Conservation (phyloP, 768 basidiomycete species). For the Vararia minispora region DNA sequence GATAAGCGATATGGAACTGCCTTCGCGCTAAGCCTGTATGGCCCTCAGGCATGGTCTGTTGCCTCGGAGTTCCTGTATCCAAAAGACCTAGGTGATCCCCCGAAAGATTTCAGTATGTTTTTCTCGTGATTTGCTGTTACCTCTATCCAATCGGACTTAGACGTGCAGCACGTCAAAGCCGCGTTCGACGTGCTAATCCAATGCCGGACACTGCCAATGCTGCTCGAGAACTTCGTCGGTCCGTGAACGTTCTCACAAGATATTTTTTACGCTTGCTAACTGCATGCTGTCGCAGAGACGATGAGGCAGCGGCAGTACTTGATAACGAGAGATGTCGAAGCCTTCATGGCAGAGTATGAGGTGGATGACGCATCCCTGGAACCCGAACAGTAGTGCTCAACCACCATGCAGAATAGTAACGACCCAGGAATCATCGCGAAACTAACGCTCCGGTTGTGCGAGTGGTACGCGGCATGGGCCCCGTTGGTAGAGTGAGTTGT, state of each 20-base stretch:
- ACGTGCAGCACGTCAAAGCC: constrained; percentile 36
- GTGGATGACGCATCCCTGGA: constrained; percentile 26
- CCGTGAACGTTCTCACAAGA: constrained; percentile 11
- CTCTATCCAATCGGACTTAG: constrained; percentile 17
- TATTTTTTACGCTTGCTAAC: neutral
- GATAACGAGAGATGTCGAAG: constrained; percentile 47
- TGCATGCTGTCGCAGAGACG: constrained; percentile 38
- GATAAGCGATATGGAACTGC: neutral
- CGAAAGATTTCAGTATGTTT: constrained; percentile 21
- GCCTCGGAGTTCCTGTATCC: constrained; percentile 44
- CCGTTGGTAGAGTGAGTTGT: constrained; percentile 49
- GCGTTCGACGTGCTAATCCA: constrained; percentile 52
- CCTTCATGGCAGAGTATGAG: constrained; percentile 51
- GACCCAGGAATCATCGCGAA: constrained; percentile 38
- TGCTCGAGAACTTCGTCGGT: constrained; percentile 70
- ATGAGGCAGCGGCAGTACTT: constrained; percentile 47
- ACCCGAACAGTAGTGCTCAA: neutral
- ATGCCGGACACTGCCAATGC: constrained; percentile 45
- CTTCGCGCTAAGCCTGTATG: constrained; percentile 5
- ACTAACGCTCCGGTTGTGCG: constrained; percentile 47
- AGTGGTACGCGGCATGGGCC: constrained; percentile 72
- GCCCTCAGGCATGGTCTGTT: constrained; percentile 43
- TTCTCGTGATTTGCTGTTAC: neutral
- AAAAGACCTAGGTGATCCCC: constrained; percentile 31
- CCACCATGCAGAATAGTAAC: constrained; percentile 27